Base-by-base conservation (phyloP, 805 yeast genomes). In the Lachancea nothofagi region DNA sequence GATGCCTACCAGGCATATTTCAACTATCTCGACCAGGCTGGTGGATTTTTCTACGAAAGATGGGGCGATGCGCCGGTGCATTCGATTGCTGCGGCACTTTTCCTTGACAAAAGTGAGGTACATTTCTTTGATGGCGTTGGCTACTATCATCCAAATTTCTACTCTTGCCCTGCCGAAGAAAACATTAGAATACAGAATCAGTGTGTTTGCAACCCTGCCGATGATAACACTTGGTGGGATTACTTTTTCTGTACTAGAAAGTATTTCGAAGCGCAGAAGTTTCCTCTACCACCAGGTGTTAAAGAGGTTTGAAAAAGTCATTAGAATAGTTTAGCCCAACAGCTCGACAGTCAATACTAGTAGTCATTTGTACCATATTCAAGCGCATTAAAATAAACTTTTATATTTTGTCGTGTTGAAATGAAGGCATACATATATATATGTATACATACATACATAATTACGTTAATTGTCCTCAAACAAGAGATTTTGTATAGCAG, bases 51-150 rank as follows among this genome's bases (percentile, higher is more conserved):
- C 59, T 83, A 83, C 55, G 93, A 86, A 64, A 71, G 96, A 49
- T 86, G 95, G 95, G 96, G 96, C 15, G 96, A 86, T 62, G 95
- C 95, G 0, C 95, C 95, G 3, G 75, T 85, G n/a, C 95, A 85
- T 63, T 75, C 94, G 1, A 71, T 85, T 36, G 94, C 84, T 4
- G 83, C 77, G 2, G 64, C 87, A 1, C 62, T 80, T 33, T 69
- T 83, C 52, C 59, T 80, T 36, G 71, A 76, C 45, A 68, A 69
- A 50, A 62, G 66, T 22, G 74, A 82, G 51, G 57, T 85, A 13
- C 85, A 81, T 59, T 82, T 74, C 65, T 82, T 85, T 52, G 80
- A 77, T 41, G 80, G 84, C 46, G 70, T 84, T 29, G 95, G 93
- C 7, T 85, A 84, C 59, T 71, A 70, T 49, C 93, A 84, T 61